These are phyloP conservation scores for Bryoerythrophyllum caledonicum DNA, from an alignment of 225 moss, liverwort and hornwort genomes.

Conservation along the genomic window DNA sequence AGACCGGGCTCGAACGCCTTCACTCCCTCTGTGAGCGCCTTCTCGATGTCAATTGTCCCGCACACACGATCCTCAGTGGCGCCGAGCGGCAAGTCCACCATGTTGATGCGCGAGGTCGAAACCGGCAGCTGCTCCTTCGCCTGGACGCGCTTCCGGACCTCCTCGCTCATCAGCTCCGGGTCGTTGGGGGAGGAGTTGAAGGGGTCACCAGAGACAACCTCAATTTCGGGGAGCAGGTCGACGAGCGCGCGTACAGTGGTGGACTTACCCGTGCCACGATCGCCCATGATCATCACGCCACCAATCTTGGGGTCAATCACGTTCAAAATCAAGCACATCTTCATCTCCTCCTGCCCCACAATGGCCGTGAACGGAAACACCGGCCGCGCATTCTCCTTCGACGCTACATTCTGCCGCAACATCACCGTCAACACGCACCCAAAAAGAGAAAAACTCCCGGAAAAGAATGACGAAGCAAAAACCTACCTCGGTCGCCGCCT, in stretches of 20 bases:
- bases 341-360: constrained; percentile 91
- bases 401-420: constrained; percentile 29
- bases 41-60: constrained; percentile 89
- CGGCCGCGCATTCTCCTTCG: constrained; percentile 61
- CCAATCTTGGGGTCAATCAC: constrained; percentile 90
- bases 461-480: no score
- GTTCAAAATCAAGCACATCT: constrained; percentile 73
- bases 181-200: constrained; percentile 85
- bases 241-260: constrained; percentile 84
- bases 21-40: constrained; percentile 89
- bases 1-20: constrained; percentile 90
- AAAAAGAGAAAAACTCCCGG: no score
- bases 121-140: constrained; percentile 51
- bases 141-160: constrained; percentile 56
- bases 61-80: constrained; percentile 91
- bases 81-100: constrained; percentile 85
- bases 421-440: not conserved
- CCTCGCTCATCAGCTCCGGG: constrained; percentile 85
- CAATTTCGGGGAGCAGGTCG: constrained; percentile 77
- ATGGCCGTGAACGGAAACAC: constrained; percentile 85
- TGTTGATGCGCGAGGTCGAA: constrained; percentile 64
- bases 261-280: constrained; percentile 84
- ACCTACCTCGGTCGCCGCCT: constrained; percentile 40
- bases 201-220: constrained; percentile 75
- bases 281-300: constrained; percentile 94